Conservation (phyloP, 129 eudicot species). For the Solidago caesia region DNA sequence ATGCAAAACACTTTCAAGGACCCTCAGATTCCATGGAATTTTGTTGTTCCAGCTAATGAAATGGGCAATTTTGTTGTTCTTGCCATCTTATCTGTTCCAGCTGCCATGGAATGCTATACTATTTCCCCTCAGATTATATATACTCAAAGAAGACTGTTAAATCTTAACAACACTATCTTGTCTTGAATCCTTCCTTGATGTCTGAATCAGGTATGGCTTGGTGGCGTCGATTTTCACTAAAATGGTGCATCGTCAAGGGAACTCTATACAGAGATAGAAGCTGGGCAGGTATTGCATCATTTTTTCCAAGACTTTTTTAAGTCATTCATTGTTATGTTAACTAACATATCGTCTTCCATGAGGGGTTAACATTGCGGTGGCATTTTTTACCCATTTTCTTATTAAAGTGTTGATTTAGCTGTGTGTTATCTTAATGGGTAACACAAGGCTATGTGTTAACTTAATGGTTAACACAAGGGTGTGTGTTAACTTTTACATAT, state of each 20-base stretch:
- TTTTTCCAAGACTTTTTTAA: background rate
- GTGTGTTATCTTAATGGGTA: too few relatives aligned
- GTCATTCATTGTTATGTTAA: background rate
- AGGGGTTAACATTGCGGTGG: background rate
- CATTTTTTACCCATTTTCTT: too few relatives aligned
- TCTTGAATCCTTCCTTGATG: background rate
- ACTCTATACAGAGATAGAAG: slow-evolving; percentile 90
- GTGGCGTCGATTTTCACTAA: slow-evolving; percentile 89
- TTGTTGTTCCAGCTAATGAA: slow-evolving; percentile 24
- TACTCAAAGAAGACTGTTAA: background rate
- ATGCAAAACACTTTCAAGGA: too few relatives aligned
- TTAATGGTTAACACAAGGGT: too few relatives aligned
- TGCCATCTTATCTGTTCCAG: slow-evolving; percentile 64
- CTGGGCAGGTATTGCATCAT: slow-evolving; percentile 71
- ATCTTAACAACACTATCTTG: slow-evolving; percentile 20
- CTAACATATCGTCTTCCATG: background rate
- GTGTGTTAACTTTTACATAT: too few relatives aligned
- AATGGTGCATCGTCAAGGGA: slow-evolving; percentile 92
- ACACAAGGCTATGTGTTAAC: too few relatives aligned
- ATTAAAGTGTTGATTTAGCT: too few relatives aligned
- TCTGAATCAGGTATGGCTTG: slow-evolving; percentile 78
- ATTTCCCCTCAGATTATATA: background rate
- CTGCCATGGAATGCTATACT: slow-evolving; percentile 57
- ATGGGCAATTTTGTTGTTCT: slow-evolving; percentile 86
- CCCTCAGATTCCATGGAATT: too few relatives aligned